Percentiles rank a stretch among this genome's conserved stretches.
Conservation (phyloP, 129 eudicot genomes). For the Apium graveolens region DNA sequence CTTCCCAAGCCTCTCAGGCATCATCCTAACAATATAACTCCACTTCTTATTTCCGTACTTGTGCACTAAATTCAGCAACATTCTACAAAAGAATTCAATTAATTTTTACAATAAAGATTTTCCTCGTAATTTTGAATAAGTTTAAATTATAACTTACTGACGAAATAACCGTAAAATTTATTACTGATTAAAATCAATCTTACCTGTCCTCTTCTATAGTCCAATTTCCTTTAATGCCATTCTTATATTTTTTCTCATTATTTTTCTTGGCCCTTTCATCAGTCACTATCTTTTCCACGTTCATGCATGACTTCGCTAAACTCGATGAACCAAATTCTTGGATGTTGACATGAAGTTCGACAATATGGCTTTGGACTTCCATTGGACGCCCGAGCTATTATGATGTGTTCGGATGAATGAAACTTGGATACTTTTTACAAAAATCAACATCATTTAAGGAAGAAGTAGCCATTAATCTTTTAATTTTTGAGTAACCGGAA, state of each 20-base stretch:
- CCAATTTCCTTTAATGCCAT: slow-evolving; percentile 57
- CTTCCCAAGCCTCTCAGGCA: slow-evolving; percentile 68
- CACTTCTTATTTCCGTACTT: slow-evolving; percentile 51
- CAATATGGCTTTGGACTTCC: background rate
- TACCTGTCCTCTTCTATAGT: slow-evolving; percentile 48
- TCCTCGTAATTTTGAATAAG: background rate
- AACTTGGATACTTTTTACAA: background rate
- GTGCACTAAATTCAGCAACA: slow-evolving; percentile 44
- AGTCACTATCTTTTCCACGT: too few relatives aligned
- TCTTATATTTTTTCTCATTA: slow-evolving; percentile 10
- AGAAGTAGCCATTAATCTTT: background rate
- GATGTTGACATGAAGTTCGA: background rate
- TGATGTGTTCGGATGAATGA: background rate
- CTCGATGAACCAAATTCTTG: background rate
- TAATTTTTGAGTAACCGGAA: background rate
- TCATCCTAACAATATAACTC: slow-evolving; percentile 51
- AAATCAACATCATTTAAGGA: background rate
- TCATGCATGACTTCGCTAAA: background rate
- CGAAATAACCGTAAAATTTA: background rate
- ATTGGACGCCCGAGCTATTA: background rate
- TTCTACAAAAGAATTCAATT: slow-evolving; percentile 17
- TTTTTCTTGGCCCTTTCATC: slow-evolving; percentile 14
- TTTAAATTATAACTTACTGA: background rate
- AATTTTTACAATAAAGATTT: background rate
- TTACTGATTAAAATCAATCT: background rate